Evolutionary conservation across 179 eudicot species (phyloP), one percentile per base, ranked within the genome.

Genomic region (Gypsophila paniculata): DNA sequence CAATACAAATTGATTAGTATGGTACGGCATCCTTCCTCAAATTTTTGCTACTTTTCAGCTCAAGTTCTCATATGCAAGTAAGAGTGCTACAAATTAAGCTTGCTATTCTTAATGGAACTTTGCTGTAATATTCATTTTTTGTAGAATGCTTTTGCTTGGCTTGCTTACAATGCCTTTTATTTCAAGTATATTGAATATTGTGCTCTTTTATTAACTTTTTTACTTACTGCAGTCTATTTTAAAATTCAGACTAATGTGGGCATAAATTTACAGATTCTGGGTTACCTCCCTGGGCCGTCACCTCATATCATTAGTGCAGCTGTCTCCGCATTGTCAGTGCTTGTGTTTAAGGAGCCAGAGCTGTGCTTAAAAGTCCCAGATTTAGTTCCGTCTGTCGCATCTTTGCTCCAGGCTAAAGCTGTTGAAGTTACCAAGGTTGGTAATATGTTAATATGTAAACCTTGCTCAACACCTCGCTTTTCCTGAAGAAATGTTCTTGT

Each of bases 251-350:
- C 21, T 66, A 14, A 49, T 73, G 57, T 51, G 48, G n/a, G 66
- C 48, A 7, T 25, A 21, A 73, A 69, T 51, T 78, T 61, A 32
- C 90, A 92, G 98, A 85, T 93, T 78, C 79, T 82, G 78, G 98
- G 94, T 13, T 93, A 93, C 81, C 89, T 89, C 62, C 86, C 97
- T 68, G 86, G 90, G 63, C 81, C 97, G 72, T 91, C 97, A 59
- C 96, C 96, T 76, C 94, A 89, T 51, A 85, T 89, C 55, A 91
- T 77, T 60, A 91, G 97, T 83, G 96, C 96, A 29, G 98, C 89
- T 25, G 86, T 93, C 55, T 88, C 98, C 72, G 97, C 97, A 14
- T 85, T 93, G 19, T 93, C 98, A 38, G 82, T 93, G 62, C 81
- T 93, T 48, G 84, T 91, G 42, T 85, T 88, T 75, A 85, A 81